phyloP scores from a whole-genome alignment of 305 asterid genomes.

The Fraxinus dipetala region DNA sequence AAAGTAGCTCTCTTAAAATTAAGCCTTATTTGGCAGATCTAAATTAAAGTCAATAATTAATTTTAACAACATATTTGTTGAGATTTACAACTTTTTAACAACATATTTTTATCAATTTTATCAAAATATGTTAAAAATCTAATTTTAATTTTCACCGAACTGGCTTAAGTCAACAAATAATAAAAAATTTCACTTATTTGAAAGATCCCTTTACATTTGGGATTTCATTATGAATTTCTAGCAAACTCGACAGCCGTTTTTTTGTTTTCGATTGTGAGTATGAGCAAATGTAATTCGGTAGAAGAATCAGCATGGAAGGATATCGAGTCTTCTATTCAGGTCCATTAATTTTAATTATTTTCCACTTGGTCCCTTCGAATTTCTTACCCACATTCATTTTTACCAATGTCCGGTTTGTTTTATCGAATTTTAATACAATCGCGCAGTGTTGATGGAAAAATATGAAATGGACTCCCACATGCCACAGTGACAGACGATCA shows the following conservation, averaged over 20 bases:
- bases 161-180: no score
- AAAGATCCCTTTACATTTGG: background rate
- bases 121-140: no score
- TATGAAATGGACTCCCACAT: constrained; percentile 11
- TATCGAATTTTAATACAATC: background rate
- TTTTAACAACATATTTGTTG: no score
- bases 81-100: background rate
- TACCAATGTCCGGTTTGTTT: background rate
- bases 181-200: background rate
- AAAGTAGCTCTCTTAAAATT: background rate
- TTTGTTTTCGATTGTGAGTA: constrained; percentile 17
- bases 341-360: constrained; percentile 7
- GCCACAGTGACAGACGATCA: constrained; percentile 72
- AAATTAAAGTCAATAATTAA: no score
- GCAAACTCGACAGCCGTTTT: background rate
- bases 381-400: background rate
- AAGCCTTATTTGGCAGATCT: no score
- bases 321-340: constrained; percentile 64
- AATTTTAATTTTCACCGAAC: background rate
- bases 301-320: constrained; percentile 73
- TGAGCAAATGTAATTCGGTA: constrained; percentile 50
- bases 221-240: background rate
- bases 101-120: background rate
- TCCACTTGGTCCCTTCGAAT: background rate
- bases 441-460: background rate